Conservation (phyloP, 345 rosid species). For the Sonneratia alba region DNA sequence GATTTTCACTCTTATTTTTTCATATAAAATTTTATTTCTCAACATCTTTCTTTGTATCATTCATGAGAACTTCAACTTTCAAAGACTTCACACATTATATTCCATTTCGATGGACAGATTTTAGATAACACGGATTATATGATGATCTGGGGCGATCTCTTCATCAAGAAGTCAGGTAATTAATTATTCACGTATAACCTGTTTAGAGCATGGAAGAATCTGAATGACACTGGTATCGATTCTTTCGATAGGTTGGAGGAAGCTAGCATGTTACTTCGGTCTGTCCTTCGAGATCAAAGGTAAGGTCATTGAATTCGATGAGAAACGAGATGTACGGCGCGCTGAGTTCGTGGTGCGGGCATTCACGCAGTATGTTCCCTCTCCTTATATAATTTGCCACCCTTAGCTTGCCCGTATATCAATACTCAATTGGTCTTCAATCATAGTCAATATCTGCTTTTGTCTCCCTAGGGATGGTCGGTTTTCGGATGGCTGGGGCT, state of each 20-base stretch:
- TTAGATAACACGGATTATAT: conserved; percentile 81
- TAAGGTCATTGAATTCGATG: conserved; percentile 81
- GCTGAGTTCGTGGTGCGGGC: conserved; percentile 87
- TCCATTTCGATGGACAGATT: conserved; percentile 38
- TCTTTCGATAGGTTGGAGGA: conserved; percentile 77
- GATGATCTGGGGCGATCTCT: conserved; percentile 75
- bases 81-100: no score
- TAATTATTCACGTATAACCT: conserved; percentile 13
- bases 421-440: no score
- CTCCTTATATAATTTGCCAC: neutral
- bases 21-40: no score
- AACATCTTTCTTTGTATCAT: no score
- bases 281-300: conserved; percentile 79
- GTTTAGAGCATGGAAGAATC: conserved; percentile 2
- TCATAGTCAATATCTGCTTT: neutral
- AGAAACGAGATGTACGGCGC: conserved; percentile 78
- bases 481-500: no score
- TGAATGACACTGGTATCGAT: conserved; percentile 7
- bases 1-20: no score
- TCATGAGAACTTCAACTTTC: no score
- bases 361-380: conserved; percentile 64
- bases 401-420: neutral
- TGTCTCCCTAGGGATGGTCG: neutral
- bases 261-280: conserved; percentile 85
- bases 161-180: conserved; percentile 85